Conservation (phyloP, 1,284 basidiomycete species). For the Phellinidium pouzarii region DNA sequence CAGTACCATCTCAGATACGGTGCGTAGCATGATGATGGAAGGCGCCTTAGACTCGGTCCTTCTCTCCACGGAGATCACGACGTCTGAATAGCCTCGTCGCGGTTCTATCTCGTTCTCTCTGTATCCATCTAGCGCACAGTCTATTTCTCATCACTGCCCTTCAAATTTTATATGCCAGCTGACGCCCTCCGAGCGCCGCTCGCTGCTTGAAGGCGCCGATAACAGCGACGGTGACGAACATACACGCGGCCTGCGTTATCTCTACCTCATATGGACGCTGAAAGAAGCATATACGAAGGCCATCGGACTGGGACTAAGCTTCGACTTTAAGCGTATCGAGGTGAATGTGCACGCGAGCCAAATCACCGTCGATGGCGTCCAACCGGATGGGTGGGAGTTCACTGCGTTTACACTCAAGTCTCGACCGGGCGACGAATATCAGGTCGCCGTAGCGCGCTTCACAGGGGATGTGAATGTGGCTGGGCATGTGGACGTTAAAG, state of each 20-base stretch:
- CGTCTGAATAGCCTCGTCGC: neutral
- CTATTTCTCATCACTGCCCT: slow-evolving; percentile 2
- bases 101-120: slow-evolving; percentile 3
- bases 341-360: slow-evolving; percentile 41
- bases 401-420: slow-evolving; percentile 45
- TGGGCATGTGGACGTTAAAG: slow-evolving; percentile 31
- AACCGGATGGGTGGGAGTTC: slow-evolving; percentile 62
- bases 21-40: slow-evolving; percentile 25
- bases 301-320: slow-evolving; percentile 72
- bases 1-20: slow-evolving; percentile 60
- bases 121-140: neutral
- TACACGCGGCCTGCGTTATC: slow-evolving; percentile 34
- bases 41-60: neutral
- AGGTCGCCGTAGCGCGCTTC: slow-evolving; percentile 56
- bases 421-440: slow-evolving; percentile 39
- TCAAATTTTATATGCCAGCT: slow-evolving; percentile 9
- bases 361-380: slow-evolving; percentile 50
- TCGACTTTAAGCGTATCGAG: slow-evolving; percentile 69
- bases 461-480: slow-evolving; percentile 18
- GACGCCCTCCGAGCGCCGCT: slow-evolving; percentile 13
- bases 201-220: slow-evolving; percentile 7
- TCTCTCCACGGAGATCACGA: neutral
- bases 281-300: slow-evolving; percentile 87
- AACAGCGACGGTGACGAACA: neutral
- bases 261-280: slow-evolving; percentile 79